Conservation (phyloP, 352 stramenopile species). For the Globisporangium heterothallicum region DNA sequence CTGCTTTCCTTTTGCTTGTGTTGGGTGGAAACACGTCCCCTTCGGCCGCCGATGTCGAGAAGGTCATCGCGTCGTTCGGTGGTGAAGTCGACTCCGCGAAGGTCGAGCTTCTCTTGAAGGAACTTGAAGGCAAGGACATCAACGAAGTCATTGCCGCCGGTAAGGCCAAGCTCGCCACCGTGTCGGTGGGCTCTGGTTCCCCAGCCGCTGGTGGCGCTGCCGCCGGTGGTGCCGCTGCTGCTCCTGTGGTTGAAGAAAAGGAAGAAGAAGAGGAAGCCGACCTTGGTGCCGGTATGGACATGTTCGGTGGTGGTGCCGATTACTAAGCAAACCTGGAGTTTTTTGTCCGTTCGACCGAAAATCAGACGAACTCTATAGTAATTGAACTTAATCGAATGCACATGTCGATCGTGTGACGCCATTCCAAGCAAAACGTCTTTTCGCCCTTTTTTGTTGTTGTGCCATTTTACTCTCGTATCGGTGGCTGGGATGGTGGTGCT, state of each 20-base stretch:
- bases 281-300: slow-evolving; percentile 74
- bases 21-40: slow-evolving; percentile 79
- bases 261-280: slow-evolving; percentile 81
- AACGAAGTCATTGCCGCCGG: slow-evolving; percentile 80
- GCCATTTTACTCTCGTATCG: slow-evolving; percentile 4
- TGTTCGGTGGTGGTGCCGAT: slow-evolving; percentile 79
- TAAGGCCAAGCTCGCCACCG: slow-evolving; percentile 79
- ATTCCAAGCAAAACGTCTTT: slow-evolving; percentile 24
- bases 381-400: slow-evolving; percentile 47
- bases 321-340: slow-evolving; percentile 58
- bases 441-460: not conserved
- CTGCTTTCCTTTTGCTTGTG: slow-evolving; percentile 87
- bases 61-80: slow-evolving; percentile 79
- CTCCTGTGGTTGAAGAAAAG: slow-evolving; percentile 43
- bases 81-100: slow-evolving; percentile 75
- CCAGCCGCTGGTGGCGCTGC: slow-evolving; percentile 30
- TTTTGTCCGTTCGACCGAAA: not conserved
- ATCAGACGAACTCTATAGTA: slow-evolving; percentile 18
- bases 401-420: slow-evolving; percentile 34
- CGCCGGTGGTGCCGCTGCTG: slow-evolving; percentile 25
- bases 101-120: slow-evolving; percentile 79
- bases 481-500: too few species aligned
- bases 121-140: slow-evolving; percentile 87
- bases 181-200: slow-evolving; percentile 62
- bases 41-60: slow-evolving; percentile 73